Evolutionary conservation across 2,329 filamentous ascomycete genomes (phyloP), one percentile per base, ranked within the genome.

Genomic region (Coleophoma eucalyptorum): DNA sequence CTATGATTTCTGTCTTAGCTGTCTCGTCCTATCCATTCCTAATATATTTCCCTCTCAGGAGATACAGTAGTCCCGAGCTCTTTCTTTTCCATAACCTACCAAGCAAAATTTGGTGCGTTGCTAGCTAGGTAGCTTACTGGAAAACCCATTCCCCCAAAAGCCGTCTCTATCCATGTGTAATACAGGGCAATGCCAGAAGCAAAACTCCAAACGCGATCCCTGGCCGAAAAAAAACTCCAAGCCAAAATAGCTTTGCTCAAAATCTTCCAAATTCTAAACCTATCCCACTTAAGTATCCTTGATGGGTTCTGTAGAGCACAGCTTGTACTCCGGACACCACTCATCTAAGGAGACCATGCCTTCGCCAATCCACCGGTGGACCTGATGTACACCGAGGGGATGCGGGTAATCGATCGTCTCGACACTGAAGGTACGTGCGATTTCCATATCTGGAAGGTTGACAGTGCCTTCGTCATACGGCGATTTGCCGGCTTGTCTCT

Each of bases 341-440:
- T 61, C 57, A 48, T 57, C 50, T 41, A 62, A 26, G 33, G 20
- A 19, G 31, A 43, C 46, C 19, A 43, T 37, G 15, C 31, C 38
- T 15, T 49, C 34, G 20, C 49, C 43, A 26, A 51, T 51, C 62
- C 62, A 66, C 21, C 55, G 48, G 21, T 62, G 60, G 3, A 64
- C 62, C 21, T 64, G 62, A 50, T 65, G 61, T 13, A 65, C 50
- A n/a, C 64, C 64, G 16, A 66, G 35, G 5, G 64, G 64, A 46
- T 64, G 57, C 8, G 62, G 62, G 45, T 62, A 63, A 35, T 63
- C 62, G 13, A 66, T 63, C 7, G 58, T 58, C 44, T 63, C 61
- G 12, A 65, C 64, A 37, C 58, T 60, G 43, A 66, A 66, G 5
- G 60, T 64, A 21, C 60, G 53, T 16, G 62, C 56, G 21, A 64